Evolutionary conservation across 2,329 filamentous ascomycete species (phyloP).

Genomic region (Calycina herbarum): DNA sequence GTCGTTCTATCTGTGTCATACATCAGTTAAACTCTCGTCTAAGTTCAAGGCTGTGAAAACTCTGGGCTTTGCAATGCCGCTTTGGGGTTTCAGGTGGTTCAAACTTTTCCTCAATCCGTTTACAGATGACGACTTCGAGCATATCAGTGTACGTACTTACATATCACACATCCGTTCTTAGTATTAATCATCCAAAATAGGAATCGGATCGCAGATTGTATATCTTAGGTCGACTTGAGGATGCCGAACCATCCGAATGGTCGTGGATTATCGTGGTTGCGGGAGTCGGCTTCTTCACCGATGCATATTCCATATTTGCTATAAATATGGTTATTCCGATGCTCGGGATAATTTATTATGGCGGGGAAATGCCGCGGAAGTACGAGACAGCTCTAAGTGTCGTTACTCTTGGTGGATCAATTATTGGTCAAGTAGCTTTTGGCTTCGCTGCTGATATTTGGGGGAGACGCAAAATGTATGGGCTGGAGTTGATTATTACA

Average conservation of each 20-base stretch:
- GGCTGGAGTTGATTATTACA: slow-evolving; percentile 48
- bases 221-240: slow-evolving; percentile 27
- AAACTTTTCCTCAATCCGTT: slow-evolving; percentile 29
- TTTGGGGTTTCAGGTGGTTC: slow-evolving; percentile 30
- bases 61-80: slow-evolving; percentile 17
- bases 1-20: not conserved
- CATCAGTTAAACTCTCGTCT: not conserved
- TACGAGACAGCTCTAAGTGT: slow-evolving; percentile 45
- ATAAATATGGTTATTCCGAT: slow-evolving; percentile 52
- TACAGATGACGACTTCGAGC: slow-evolving; percentile 26
- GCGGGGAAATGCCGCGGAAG: slow-evolving; percentile 38
- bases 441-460: slow-evolving; percentile 48
- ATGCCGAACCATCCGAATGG: slow-evolving; percentile 27
- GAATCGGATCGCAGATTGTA: slow-evolving; percentile 29
- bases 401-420: slow-evolving; percentile 46
- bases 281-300: slow-evolving; percentile 50
- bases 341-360: slow-evolving; percentile 49
- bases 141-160: slow-evolving; percentile 23
- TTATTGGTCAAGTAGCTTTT: slow-evolving; percentile 49
- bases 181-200: slow-evolving; percentile 12
- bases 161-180: too few relatives aligned
- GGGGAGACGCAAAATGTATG: slow-evolving; percentile 52
- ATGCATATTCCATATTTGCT: slow-evolving; percentile 47
- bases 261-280: slow-evolving; percentile 40
- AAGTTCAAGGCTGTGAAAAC: not conserved